Conservation (phyloP, 202 grass and related monocot genomes). For the Setaria italica region DNA sequence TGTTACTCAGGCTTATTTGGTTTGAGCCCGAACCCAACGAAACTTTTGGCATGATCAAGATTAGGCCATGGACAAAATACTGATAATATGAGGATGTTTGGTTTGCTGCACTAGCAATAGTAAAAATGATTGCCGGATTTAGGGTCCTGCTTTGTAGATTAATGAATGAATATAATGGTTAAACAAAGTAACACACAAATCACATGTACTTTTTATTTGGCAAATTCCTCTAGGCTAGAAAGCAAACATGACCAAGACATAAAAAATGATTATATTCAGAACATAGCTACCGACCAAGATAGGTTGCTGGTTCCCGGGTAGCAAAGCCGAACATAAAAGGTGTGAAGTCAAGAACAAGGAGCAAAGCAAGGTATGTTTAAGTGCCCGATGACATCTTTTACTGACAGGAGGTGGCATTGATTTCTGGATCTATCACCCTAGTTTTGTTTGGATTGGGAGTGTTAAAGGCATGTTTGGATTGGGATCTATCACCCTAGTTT, state of each 20-base stretch:
- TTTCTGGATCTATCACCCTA: conserved; percentile 31
- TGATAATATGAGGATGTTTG: background rate
- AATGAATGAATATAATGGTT: background rate
- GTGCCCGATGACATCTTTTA: conserved; percentile 1
- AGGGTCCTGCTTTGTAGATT: background rate
- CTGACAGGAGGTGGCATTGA: background rate
- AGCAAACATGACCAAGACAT: too few species aligned
- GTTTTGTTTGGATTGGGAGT: too few species aligned
- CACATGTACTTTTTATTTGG: background rate
- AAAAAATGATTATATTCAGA: background rate
- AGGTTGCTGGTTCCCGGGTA: background rate
- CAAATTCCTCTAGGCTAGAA: too few species aligned
- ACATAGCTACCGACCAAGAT: background rate
- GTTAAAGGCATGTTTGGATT: too few species aligned
- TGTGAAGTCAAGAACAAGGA: background rate
- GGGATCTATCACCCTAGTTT: too few species aligned
- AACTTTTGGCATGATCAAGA: background rate
- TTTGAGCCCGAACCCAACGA: background rate
- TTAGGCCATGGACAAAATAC: background rate
- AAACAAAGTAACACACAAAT: background rate
- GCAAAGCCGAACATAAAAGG: background rate
- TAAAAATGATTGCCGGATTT: background rate
- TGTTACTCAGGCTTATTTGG: background rate
- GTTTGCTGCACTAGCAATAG: background rate
- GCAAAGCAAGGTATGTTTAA: conserved; percentile 27